Percentiles rank a stretch among this genome's conserved stretches.
These are phyloP conservation scores for Ochetophila trinervis DNA, from an alignment of 306 rosid genomes.

Conservation along the genomic window DNA sequence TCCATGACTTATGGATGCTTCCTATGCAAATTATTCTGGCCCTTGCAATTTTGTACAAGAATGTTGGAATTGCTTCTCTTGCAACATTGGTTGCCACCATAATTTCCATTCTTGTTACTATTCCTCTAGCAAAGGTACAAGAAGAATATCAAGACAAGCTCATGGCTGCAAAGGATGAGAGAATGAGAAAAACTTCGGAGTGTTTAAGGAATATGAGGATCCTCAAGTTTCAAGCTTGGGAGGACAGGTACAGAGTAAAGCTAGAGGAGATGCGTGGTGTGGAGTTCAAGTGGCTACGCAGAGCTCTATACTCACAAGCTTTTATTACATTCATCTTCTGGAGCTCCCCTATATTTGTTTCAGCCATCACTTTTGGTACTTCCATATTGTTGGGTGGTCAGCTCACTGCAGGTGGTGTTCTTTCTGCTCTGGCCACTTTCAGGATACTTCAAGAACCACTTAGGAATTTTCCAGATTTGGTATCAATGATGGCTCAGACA, in stretches of 20 bases:
- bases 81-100: constrained; percentile 92
- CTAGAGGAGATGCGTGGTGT: constrained; percentile 93
- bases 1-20: constrained; percentile 99
- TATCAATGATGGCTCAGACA: constrained; percentile 99
- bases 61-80: constrained; percentile 87
- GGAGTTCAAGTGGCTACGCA: constrained; percentile 91
- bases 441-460: constrained; percentile 99
- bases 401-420: constrained; percentile 94
- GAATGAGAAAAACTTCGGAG: constrained; percentile 98
- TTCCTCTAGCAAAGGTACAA: constrained; percentile 82
- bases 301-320: constrained; percentile 96
- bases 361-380: constrained; percentile 88
- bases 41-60: constrained; percentile 92
- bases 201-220: constrained; percentile 94
- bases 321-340: constrained; percentile 96
- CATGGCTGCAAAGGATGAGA: constrained; percentile 97
- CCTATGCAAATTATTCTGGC: constrained; percentile 93
- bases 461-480: constrained; percentile 97
- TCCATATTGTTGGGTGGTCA: constrained; percentile 75
- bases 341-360: constrained; percentile 99
- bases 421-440: constrained; percentile 98
- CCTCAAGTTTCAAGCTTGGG: constrained; percentile 99
- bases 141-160: constrained; percentile 91
- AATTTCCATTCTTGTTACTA: constrained; percentile 74
- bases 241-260: constrained; percentile 66